A percentile compares a stretch with the other conserved stretches of the same genome.
Evolutionary conservation across 2,329 filamentous ascomycete species (phyloP).

Genomic region (Dactylonectria macrodidyma): DNA sequence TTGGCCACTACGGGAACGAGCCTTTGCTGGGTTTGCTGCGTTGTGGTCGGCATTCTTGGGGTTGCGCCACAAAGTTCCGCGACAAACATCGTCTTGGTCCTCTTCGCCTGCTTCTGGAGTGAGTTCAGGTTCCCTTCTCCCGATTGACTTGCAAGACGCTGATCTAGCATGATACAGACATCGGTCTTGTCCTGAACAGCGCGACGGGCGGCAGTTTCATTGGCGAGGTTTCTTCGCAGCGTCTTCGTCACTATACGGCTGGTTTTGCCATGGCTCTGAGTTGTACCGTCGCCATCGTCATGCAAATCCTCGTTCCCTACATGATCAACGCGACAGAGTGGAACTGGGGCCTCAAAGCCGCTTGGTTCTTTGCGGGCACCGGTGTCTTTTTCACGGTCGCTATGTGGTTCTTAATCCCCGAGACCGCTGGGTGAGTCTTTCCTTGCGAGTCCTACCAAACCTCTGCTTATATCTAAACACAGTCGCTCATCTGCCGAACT

Average conservation of each 20-base stretch:
- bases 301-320: constrained; percentile 49
- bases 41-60: constrained; percentile 4
- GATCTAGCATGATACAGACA: no score
- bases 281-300: no score
- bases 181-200: constrained; percentile 45
- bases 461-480: no score
- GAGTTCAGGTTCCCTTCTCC: no score
- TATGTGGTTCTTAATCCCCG: constrained; percentile 13
- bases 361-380: constrained; percentile 48
- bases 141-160: no score
- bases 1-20: constrained; percentile 6
- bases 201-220: constrained; percentile 50
- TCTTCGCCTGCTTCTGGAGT: constrained; percentile 21
- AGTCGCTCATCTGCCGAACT: no score
- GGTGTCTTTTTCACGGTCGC: constrained; percentile 26
- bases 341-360: constrained; percentile 50
- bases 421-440: no score
- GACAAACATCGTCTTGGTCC: background rate
- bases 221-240: constrained; percentile 54
- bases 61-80: background rate
- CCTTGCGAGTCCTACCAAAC: no score
- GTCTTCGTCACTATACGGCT: constrained; percentile 51
- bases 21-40: constrained; percentile 1
- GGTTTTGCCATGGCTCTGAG: constrained; percentile 44
- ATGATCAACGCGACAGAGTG: constrained; percentile 51